Evolutionary conservation across 257 asterid genomes (phyloP).

Genomic region (Jasminum sambac): DNA sequence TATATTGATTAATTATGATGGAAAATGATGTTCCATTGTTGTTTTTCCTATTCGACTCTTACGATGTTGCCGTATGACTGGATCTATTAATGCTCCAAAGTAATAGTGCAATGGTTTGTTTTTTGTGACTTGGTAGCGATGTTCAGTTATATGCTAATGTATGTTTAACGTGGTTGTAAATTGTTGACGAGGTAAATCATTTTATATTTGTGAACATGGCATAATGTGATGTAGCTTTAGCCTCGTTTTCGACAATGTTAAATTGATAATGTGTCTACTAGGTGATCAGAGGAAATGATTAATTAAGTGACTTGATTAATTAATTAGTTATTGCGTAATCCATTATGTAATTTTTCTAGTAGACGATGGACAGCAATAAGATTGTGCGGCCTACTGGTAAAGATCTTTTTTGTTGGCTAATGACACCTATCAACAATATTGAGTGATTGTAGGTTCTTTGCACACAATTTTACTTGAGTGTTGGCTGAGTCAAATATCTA

Average conservation of each 20-base stretch:
- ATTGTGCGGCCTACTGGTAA: not conserved
- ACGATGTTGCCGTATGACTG: not conserved
- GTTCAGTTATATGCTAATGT: not conserved
- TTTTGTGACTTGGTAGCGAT: not conserved
- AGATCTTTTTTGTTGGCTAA: not conserved
- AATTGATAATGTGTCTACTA: not conserved
- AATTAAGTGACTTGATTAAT: too few relatives aligned
- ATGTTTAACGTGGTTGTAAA: too few relatives aligned
- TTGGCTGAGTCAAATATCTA: not conserved
- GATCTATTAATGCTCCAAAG: not conserved
- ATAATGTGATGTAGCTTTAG: not conserved
- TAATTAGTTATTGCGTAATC: too few relatives aligned
- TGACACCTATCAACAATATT: not conserved
- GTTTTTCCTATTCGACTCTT: not conserved
- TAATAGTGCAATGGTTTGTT: not conserved
- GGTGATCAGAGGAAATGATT: too few relatives aligned
- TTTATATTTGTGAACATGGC: not conserved
- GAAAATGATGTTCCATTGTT: too few relatives aligned
- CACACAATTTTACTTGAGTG: not conserved
- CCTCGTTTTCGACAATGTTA: not conserved
- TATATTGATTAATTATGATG: too few relatives aligned
- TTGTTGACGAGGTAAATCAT: constrained; percentile 76
- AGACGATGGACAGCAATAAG: not conserved
- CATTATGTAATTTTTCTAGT: not conserved
- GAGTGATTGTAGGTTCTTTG: not conserved